phyloP scores from a whole-genome alignment of 164 flowering plant genomes.

The Piper betle region DNA sequence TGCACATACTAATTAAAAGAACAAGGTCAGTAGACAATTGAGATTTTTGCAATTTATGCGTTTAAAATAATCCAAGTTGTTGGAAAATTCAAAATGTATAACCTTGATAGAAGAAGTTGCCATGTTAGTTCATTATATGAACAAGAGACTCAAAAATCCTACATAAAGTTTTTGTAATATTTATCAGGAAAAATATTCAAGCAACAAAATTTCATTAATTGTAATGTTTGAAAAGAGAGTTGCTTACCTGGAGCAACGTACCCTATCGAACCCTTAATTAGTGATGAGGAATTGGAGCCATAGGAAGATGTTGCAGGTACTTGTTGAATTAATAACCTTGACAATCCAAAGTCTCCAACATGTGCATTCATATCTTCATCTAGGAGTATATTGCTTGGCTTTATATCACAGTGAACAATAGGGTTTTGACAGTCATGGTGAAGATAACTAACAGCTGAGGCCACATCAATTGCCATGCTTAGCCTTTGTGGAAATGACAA shows the following conservation, averaged over 20 bases:
- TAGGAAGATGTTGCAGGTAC: neutral
- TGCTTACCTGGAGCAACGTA: conserved; percentile 1
- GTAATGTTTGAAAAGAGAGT: neutral
- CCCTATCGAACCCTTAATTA: neutral
- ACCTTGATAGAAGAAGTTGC: neutral
- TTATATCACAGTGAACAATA: conserved; percentile 11
- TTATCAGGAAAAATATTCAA: no score
- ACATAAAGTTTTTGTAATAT: neutral
- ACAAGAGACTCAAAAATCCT: no score
- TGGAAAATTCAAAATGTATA: no score
- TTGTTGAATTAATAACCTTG: conserved; percentile 10
- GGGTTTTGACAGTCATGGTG: conserved; percentile 7
- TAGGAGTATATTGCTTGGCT: conserved; percentile 13
- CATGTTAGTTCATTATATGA: neutral
- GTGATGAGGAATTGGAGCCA: neutral
- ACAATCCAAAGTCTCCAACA: conserved; percentile 26
- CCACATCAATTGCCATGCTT: conserved; percentile 1
- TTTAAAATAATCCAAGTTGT: no score
- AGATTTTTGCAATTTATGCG: no score
- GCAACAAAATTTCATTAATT: neutral
- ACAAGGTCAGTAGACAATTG: no score
- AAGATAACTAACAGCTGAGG: conserved; percentile 2
- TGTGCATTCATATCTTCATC: conserved; percentile 14
- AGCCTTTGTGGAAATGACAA: conserved; percentile 3
- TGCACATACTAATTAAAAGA: no score